Conservation (phyloP, 129 eudicot genomes). For the Helianthus annuus region DNA sequence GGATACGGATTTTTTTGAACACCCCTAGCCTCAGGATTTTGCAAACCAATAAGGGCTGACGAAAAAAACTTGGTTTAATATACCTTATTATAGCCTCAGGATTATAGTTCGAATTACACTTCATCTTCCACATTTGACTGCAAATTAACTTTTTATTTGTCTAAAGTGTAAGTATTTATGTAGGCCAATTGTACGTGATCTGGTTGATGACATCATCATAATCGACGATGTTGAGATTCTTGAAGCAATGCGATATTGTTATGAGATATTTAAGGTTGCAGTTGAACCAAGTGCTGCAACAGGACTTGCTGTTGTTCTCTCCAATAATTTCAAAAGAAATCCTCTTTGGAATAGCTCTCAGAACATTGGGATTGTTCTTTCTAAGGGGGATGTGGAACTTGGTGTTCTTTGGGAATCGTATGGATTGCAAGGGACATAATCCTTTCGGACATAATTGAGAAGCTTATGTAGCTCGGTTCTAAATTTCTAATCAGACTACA, state of each 20-base stretch:
- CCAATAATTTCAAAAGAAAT: conserved; percentile 61
- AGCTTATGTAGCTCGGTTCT: too few species aligned
- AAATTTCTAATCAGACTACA: too few species aligned
- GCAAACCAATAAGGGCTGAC: too few species aligned
- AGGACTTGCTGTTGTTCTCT: conserved; percentile 86
- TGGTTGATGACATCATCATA: conserved; percentile 79
- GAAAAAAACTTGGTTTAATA: too few species aligned
- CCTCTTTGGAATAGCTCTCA: conserved; percentile 55
- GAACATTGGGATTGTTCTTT: conserved; percentile 71
- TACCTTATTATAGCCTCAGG: too few species aligned
- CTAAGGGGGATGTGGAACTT: conserved; percentile 91
- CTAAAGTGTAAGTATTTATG: neutral
- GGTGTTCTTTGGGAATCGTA: conserved; percentile 68
- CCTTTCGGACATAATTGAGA: too few species aligned
- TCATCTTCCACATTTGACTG: too few species aligned
- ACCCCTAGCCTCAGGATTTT: too few species aligned
- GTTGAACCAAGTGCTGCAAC: conserved; percentile 97
- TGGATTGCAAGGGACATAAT: too few species aligned
- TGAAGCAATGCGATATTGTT: conserved; percentile 80
- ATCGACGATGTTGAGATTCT: conserved; percentile 82
- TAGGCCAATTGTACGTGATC: conserved; percentile 97
- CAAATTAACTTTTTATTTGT: too few species aligned
- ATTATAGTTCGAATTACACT: too few species aligned
- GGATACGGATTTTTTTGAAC: too few species aligned
- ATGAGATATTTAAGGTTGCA: conserved; percentile 82